phyloP scores from a whole-genome alignment of 768 basidiomycete genomes.

The Boletus huronensis region DNA sequence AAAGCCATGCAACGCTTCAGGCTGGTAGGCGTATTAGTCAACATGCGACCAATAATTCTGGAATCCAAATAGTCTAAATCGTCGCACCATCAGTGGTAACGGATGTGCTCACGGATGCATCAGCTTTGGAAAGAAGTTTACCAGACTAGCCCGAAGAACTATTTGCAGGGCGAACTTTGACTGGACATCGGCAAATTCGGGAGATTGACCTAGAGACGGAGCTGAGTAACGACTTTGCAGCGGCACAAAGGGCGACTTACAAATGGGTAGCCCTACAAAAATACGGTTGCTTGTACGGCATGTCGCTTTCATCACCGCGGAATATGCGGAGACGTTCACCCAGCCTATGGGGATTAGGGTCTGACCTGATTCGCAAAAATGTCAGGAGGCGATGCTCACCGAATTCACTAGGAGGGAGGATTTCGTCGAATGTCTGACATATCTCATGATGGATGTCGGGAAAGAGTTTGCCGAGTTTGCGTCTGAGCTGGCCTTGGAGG shows the following conservation, averaged over 20 bases:
- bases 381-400: constrained; percentile 15
- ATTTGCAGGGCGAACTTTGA: constrained; percentile 35
- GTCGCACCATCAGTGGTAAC: constrained; percentile 2
- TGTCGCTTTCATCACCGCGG: constrained; percentile 31
- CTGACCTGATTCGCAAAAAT: constrained; percentile 10
- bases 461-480: constrained; percentile 33
- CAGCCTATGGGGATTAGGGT: constrained; percentile 24
- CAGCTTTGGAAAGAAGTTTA: constrained; percentile 34
- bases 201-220: constrained; percentile 31
- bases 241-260: constrained; percentile 23
- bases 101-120: constrained; percentile 31
- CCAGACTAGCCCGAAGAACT: constrained; percentile 29
- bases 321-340: constrained; percentile 26
- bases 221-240: constrained; percentile 5
- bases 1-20: constrained; percentile 28
- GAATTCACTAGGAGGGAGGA: constrained; percentile 18
- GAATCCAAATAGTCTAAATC: constrained; percentile 14
- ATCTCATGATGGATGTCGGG: constrained; percentile 36
- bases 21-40: constrained; percentile 33
- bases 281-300: constrained; percentile 40
- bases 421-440: constrained; percentile 27
- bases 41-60: constrained; percentile 32
- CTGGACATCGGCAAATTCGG: constrained; percentile 35
- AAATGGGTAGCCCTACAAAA: constrained; percentile 38
- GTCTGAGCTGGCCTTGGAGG: constrained; percentile 31